These are phyloP conservation scores for Hura crepitans DNA, from an alignment of 441 rosid genomes.

Conservation along the genomic window DNA sequence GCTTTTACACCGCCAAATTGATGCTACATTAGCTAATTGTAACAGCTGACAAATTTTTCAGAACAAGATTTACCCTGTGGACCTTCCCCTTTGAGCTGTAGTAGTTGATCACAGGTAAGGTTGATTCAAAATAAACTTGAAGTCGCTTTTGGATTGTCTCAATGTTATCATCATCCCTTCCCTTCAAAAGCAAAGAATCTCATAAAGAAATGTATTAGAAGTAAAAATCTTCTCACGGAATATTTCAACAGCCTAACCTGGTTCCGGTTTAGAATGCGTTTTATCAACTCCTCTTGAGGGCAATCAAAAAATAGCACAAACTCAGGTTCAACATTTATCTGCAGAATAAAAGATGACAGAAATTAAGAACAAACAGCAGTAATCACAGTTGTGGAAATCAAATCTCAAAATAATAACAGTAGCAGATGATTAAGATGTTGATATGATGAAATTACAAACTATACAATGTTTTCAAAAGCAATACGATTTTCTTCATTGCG, in stretches of 20 bases:
- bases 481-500: constrained; percentile 50
- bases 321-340: constrained; percentile 50
- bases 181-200: constrained; percentile 27
- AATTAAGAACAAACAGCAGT: not conserved
- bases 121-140: constrained; percentile 43
- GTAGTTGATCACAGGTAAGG: constrained; percentile 42
- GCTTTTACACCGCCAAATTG: too few relatives aligned
- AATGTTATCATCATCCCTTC: constrained; percentile 53
- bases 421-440: not conserved
- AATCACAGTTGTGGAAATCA: not conserved
- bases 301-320: constrained; percentile 48
- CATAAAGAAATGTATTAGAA: not conserved
- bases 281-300: constrained; percentile 48
- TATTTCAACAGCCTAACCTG: constrained; percentile 29
- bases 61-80: constrained; percentile 31
- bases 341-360: not conserved
- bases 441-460: constrained; percentile 1
- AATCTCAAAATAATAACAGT: not conserved
- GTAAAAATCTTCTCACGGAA: not conserved
- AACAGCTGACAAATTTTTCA: not conserved
- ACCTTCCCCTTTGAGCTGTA: constrained; percentile 47
- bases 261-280: constrained; percentile 42
- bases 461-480: constrained; percentile 47
- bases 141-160: constrained; percentile 49
- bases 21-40: too few relatives aligned